These are phyloP conservation scores for Kalanchoe fedtschenkoi DNA, from an alignment of 164 flowering plant genomes.

Conservation along the genomic window DNA sequence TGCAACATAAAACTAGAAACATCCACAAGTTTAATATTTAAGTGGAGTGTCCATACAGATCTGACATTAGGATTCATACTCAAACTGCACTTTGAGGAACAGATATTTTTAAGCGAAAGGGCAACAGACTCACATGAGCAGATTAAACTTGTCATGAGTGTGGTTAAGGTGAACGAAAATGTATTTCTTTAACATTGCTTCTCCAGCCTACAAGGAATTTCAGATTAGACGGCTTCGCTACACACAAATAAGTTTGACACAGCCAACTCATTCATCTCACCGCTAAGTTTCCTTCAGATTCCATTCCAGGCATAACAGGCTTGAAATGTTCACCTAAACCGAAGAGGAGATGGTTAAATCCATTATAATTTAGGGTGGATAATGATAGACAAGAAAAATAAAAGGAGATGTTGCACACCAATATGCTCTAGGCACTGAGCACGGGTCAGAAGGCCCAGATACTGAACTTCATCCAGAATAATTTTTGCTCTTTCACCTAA, in stretches of 20 bases:
- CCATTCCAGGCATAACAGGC: slow-evolving; percentile 54
- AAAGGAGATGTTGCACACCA: slow-evolving; percentile 28
- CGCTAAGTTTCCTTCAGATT: slow-evolving; percentile 30
- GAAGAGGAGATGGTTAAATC: neutral
- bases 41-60: no score
- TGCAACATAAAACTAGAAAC: slow-evolving; percentile 67
- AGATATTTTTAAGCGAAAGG: neutral
- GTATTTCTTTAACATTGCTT: slow-evolving; percentile 54
- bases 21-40: no score
- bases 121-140: slow-evolving; percentile 58
- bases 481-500: slow-evolving; percentile 78
- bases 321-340: slow-evolving; percentile 62
- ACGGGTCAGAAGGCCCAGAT: slow-evolving; percentile 45
- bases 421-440: slow-evolving; percentile 60
- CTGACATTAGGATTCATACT: no score
- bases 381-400: neutral
- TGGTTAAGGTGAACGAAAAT: slow-evolving; percentile 70
- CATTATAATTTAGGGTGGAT: neutral
- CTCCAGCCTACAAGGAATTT: slow-evolving; percentile 50
- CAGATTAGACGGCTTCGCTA: slow-evolving; percentile 4
- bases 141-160: slow-evolving; percentile 70
- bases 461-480: slow-evolving; percentile 76
- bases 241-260: neutral
- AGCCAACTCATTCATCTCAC: slow-evolving; percentile 37
- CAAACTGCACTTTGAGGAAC: no score